Percentiles rank a stretch among this genome's conserved stretches.
These are phyloP conservation scores for Cytidiella melzeri DNA, from an alignment of 768 basidiomycete genomes.

Conservation along the genomic window DNA sequence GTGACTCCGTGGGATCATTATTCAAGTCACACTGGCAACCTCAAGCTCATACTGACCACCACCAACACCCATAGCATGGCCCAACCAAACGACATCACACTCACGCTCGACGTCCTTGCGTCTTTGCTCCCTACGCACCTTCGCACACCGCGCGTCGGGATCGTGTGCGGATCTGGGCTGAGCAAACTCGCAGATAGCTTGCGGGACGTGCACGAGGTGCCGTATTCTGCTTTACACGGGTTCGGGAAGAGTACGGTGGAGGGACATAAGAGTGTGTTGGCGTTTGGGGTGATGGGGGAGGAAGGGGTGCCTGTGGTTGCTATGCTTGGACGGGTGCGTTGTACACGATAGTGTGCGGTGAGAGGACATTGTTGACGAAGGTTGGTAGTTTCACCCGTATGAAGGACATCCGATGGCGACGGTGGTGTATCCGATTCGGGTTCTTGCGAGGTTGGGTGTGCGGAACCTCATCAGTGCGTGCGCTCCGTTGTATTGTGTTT, in stretches of 20 bases:
- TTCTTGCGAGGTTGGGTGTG: conserved; percentile 74
- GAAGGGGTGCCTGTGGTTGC: conserved; percentile 76
- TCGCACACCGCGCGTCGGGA: conserved; percentile 61
- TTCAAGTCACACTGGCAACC: no score
- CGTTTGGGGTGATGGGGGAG: conserved; percentile 73
- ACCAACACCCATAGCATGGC: no score
- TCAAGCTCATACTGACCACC: no score
- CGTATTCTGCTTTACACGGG: conserved; percentile 64
- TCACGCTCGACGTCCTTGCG: conserved; percentile 23
- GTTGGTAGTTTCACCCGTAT: conserved; percentile 81
- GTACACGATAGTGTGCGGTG: no score
- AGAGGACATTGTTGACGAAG: no score
- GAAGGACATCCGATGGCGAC: conserved; percentile 71
- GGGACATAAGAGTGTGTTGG: conserved; percentile 78
- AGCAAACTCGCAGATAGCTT: conserved; percentile 64
- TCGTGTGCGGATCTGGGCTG: conserved; percentile 85
- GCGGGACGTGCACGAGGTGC: conserved; percentile 49
- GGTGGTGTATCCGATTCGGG: conserved; percentile 73
- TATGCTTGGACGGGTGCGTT: conserved; percentile 78
- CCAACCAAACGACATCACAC: conserved; percentile 27
- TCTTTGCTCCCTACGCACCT: conserved; percentile 31
- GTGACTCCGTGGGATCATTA: no score
- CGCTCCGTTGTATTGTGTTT: conserved; percentile 2
- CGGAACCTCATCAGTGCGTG: conserved; percentile 67
- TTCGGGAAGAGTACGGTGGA: conserved; percentile 74